A percentile compares a stretch with the other conserved stretches of the same genome.
These are phyloP conservation scores for Fusarium lyarnte DNA, from an alignment of 2,329 filamentous ascomycete species.

Conservation along the genomic window DNA sequence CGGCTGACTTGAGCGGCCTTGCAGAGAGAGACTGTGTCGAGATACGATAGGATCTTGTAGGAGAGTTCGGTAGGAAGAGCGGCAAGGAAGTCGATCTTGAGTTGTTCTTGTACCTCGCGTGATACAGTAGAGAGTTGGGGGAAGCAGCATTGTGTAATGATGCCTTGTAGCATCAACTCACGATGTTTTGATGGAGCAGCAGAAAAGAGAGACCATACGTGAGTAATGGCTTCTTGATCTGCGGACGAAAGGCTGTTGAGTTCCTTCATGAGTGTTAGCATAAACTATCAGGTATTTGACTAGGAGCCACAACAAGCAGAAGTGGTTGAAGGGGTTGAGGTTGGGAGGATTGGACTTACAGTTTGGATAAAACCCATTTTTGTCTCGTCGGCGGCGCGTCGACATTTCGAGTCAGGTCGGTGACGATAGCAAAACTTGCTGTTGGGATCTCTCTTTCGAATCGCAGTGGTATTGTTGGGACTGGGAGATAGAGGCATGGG, in stretches of 20 bases:
- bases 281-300: not conserved
- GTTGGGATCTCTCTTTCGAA: constrained; percentile 67
- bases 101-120: constrained; percentile 88
- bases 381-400: constrained; percentile 90
- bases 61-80: constrained; percentile 90
- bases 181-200: constrained; percentile 93
- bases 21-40: constrained; percentile 94
- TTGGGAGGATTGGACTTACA: constrained; percentile 58
- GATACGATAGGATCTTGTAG: constrained; percentile 90
- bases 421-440: constrained; percentile 97
- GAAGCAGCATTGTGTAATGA: constrained; percentile 96
- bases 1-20: constrained; percentile 95
- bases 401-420: constrained; percentile 91
- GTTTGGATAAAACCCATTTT: constrained; percentile 96
- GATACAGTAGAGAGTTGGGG: constrained; percentile 95
- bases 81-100: constrained; percentile 95
- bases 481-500: constrained; percentile 21
- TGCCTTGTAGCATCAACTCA: constrained; percentile 95
- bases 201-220: constrained; percentile 98
- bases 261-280: constrained; percentile 61
- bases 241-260: constrained; percentile 81
- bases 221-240: constrained; percentile 94
- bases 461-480: constrained; percentile 36
- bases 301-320: not conserved
- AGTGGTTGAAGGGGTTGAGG: not conserved